phyloP scores from a whole-genome alignment of 2,329 filamentous ascomycete species.

The Fusarium globosum region DNA sequence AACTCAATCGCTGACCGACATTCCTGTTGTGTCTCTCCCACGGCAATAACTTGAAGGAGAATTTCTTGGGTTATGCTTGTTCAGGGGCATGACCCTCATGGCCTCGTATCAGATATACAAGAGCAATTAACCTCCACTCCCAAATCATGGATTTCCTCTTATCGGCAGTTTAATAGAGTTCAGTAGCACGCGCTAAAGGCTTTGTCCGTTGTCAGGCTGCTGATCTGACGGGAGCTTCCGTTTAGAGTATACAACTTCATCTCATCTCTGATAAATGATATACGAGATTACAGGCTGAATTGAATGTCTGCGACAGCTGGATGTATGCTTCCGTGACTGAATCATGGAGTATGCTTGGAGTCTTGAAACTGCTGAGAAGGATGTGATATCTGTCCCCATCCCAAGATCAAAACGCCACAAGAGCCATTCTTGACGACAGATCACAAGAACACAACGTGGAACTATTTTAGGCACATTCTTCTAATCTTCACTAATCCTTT shows the following conservation, averaged over 20 bases:
- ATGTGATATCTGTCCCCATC: background rate
- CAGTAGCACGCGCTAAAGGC: conserved; percentile 20
- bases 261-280: background rate
- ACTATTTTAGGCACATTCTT: background rate
- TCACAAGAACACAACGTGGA: background rate
- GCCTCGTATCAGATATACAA: conserved; percentile 11
- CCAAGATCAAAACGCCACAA: background rate
- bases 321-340: background rate
- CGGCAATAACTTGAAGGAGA: background rate
- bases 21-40: conserved; percentile 6
- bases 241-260: background rate
- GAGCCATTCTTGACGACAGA: background rate
- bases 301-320: background rate
- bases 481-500: background rate
- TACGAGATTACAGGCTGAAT: background rate
- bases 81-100: conserved; percentile 19
- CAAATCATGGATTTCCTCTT: background rate
- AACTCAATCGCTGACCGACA: conserved; percentile 29
- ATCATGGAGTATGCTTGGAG: background rate
- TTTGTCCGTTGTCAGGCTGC: conserved; percentile 9
- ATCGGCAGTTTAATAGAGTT: conserved; percentile 32
- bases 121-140: conserved; percentile 2
- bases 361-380: background rate
- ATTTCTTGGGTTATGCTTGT: background rate
- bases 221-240: conserved; percentile 36